A percentile compares a stretch with the other conserved stretches of the same genome.
phyloP scores from a whole-genome alignment of 73 alveolate genomes.

The Tetrahymena borealis region DNA sequence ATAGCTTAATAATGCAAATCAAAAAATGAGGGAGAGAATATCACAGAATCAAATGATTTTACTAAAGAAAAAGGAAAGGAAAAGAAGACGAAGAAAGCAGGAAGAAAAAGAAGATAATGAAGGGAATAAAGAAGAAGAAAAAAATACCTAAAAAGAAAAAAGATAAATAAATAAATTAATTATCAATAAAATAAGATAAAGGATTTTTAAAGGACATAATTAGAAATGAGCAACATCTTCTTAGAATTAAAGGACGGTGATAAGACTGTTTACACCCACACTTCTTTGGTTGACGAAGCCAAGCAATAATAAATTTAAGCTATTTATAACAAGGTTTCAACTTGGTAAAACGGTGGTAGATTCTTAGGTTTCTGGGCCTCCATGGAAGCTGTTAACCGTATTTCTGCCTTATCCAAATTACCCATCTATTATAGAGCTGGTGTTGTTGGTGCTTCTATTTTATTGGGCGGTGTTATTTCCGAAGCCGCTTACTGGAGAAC shows the following conservation, averaged over 20 bases:
- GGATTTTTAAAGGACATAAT: background rate
- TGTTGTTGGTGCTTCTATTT: constrained; percentile 19
- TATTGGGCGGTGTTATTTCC: constrained; percentile 9
- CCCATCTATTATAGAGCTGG: constrained; percentile 40
- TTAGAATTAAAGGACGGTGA: constrained; percentile 2
- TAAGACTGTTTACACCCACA: constrained; percentile 39
- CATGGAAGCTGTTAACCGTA: constrained; percentile 36
- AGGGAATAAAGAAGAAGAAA: background rate
- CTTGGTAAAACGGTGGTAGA: constrained; percentile 15
- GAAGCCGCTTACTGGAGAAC: background rate
- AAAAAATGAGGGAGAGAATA: no score
- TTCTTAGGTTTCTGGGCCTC: constrained; percentile 7
- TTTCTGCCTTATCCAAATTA: constrained; percentile 5
- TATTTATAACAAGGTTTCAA: constrained; percentile 1
- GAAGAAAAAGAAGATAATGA: background rate
- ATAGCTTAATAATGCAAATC: no score
- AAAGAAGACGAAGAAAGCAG: background rate
- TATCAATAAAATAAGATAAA: background rate
- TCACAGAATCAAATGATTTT: background rate
- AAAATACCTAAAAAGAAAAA: background rate
- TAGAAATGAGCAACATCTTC: background rate
- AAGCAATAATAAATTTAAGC: constrained; percentile 8
- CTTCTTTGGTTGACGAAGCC: constrained; percentile 14
- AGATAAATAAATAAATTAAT: background rate
- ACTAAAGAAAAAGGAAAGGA: background rate